These are phyloP conservation scores for Exophiala viscosa DNA, from an alignment of 2,329 filamentous ascomycete genomes.

Conservation along the genomic window DNA sequence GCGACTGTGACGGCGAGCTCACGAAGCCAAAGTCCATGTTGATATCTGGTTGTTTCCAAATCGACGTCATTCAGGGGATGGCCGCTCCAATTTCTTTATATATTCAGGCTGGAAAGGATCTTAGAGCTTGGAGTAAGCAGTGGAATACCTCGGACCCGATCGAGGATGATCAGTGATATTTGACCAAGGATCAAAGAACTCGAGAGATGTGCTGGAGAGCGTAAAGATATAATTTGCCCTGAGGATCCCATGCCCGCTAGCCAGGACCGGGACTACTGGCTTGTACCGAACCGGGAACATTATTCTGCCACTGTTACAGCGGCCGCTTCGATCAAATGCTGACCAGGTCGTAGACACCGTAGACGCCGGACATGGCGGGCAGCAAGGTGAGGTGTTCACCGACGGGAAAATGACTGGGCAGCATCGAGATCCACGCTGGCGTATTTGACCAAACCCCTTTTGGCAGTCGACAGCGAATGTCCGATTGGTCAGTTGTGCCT, in stretches of 20 bases:
- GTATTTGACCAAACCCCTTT: neutral
- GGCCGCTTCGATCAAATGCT: neutral
- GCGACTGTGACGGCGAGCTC: conserved; percentile 27
- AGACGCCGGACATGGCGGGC: neutral
- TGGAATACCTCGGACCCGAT: too few species aligned
- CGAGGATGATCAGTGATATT: too few species aligned
- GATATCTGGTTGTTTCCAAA: conserved; percentile 3
- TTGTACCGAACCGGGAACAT: conserved; percentile 15
- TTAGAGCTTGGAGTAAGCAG: conserved; percentile 15
- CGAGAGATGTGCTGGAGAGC: conserved; percentile 2
- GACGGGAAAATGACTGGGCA: conserved; percentile 18
- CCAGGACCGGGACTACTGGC: conserved; percentile 12
- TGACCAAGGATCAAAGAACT: too few species aligned
- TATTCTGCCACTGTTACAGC: conserved; percentile 19
- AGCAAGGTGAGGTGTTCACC: conserved; percentile 12
- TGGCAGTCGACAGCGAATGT: neutral
- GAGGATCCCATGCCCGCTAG: conserved; percentile 11
- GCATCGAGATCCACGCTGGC: neutral
- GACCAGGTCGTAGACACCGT: neutral
- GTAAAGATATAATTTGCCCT: conserved; percentile 19
- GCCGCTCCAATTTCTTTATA: conserved; percentile 2
- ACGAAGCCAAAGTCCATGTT: conserved; percentile 27
- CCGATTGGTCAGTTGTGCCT: neutral
- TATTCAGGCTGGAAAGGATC: conserved; percentile 2
- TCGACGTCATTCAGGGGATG: conserved; percentile 15